A percentile compares a stretch with the other conserved stretches of the same genome.
Conservation (phyloP, 768 basidiomycete genomes). For the Imleria badia region DNA sequence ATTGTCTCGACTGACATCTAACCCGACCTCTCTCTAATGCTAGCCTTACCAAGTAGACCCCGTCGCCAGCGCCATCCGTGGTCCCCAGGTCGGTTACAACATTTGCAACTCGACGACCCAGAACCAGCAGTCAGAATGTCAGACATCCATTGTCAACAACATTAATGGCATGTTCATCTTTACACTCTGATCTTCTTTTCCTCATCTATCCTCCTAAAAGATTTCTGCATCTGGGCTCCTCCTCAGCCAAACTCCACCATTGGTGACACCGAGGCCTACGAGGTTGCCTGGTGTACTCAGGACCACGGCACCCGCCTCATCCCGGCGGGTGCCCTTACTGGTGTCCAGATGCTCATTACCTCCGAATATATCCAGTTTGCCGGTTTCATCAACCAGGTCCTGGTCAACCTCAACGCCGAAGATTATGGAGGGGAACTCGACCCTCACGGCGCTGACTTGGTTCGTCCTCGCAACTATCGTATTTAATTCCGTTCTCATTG, state of each 20-base stretch:
- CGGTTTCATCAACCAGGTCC: conserved; percentile 65
- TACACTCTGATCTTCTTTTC: background rate
- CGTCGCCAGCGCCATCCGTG: conserved; percentile 45
- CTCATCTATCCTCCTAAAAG: conserved; percentile 41
- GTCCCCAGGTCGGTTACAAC: conserved; percentile 64
- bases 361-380: conserved; percentile 56
- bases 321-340: conserved; percentile 58
- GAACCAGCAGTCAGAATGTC: conserved; percentile 61
- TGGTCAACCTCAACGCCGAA: conserved; percentile 46
- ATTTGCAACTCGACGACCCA: conserved; percentile 67
- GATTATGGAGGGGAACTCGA: conserved; percentile 81
- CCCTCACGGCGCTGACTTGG: conserved; percentile 69
- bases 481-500: conserved; percentile 14
- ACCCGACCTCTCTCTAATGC: background rate
- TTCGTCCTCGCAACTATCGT: conserved; percentile 24
- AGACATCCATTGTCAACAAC: conserved; percentile 65
- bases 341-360: conserved; percentile 63
- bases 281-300: conserved; percentile 75
- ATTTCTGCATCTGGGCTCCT: conserved; percentile 73
- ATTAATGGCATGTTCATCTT: conserved; percentile 34
- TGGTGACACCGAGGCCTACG: conserved; percentile 63
- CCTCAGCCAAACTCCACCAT: conserved; percentile 49
- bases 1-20: background rate
- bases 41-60: conserved; percentile 55
- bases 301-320: conserved; percentile 71